Conservation (phyloP, 208 protist species). For the Perkinsela sp. region DNA sequence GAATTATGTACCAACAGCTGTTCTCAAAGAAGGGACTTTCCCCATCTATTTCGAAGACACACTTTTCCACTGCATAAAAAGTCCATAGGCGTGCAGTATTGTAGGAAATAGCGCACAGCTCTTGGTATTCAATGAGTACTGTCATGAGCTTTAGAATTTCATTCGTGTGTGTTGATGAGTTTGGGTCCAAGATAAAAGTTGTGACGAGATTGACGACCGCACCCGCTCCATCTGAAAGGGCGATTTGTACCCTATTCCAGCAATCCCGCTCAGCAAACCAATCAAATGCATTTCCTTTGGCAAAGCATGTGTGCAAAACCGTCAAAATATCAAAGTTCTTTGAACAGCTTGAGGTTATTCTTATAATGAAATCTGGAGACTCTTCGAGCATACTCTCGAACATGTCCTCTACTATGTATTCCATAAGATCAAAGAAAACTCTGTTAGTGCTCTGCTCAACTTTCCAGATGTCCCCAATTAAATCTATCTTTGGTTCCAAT, state of each 20-base stretch:
- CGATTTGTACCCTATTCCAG: background rate
- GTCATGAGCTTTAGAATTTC: background rate
- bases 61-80: background rate
- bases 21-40: background rate
- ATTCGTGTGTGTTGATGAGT: background rate
- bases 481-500: background rate
- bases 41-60: background rate
- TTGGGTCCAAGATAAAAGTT: background rate
- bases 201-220: background rate
- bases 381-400: background rate
- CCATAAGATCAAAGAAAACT: background rate
- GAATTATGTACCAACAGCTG: background rate
- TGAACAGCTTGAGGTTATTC: background rate
- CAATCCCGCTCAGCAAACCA: background rate
- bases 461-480: background rate
- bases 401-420: background rate
- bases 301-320: background rate
- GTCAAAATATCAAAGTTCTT: background rate
- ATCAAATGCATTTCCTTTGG: background rate
- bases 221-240: background rate
- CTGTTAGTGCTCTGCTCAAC: background rate
- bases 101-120: background rate
- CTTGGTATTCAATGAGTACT: background rate
- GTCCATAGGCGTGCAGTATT: background rate
- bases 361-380: background rate